These are phyloP conservation scores for Picea sitchensis DNA, from an alignment of 75 land plant genomes.

Conservation along the genomic window DNA sequence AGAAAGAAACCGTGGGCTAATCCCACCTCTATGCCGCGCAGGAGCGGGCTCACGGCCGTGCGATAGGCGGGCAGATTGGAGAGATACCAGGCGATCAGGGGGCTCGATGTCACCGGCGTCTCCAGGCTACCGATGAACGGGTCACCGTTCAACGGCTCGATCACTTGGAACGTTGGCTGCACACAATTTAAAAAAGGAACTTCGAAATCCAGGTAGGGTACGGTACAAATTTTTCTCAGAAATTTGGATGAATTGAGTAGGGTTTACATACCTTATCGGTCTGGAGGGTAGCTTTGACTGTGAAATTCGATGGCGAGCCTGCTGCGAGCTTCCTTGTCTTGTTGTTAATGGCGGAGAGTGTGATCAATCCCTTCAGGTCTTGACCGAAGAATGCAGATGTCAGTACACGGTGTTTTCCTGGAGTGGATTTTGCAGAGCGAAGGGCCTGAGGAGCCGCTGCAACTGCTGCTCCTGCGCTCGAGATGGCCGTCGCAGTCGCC, in stretches of 20 bases:
- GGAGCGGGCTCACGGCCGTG: conserved; percentile 89
- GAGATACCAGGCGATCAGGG: conserved; percentile 96
- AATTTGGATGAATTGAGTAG: background rate
- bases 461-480: background rate
- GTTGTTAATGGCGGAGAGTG: background rate
- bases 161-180: conserved; percentile 68
- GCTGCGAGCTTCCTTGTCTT: background rate
- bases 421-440: background rate
- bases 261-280: background rate
- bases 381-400: background rate
- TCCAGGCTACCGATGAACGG: conserved; percentile 96
- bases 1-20: conserved; percentile 83
- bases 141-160: conserved; percentile 94
- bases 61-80: conserved; percentile 98
- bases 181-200: background rate
- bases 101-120: conserved; percentile 92
- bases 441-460: background rate
- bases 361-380: background rate
- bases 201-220: no score
- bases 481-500: conserved; percentile 6
- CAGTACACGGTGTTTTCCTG: background rate
- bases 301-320: background rate
- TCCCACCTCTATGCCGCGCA: conserved; percentile 89
- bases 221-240: background rate
- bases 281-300: conserved; percentile 1